These are phyloP conservation scores for Pythium dissotocum DNA, from an alignment of 352 stramenopile genomes.

Conservation along the genomic window DNA sequence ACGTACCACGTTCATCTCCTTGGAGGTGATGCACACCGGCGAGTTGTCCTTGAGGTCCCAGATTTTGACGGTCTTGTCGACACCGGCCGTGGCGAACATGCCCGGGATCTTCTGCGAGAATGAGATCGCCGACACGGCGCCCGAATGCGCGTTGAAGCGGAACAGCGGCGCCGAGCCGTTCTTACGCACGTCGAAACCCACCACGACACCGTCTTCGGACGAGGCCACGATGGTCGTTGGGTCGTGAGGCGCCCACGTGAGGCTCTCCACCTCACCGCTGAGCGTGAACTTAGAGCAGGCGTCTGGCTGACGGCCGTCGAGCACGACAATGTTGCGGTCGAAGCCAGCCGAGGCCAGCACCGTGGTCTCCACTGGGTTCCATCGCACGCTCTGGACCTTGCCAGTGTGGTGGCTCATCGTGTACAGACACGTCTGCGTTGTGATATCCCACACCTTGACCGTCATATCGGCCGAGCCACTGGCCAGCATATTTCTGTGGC, in stretches of 20 bases:
- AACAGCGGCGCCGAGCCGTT: constrained; percentile 93
- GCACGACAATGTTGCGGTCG: constrained; percentile 93
- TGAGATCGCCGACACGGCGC: constrained; percentile 81
- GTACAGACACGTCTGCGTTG: constrained; percentile 90
- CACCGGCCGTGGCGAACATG: constrained; percentile 94
- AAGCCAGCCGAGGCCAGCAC: constrained; percentile 96
- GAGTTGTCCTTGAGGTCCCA: constrained; percentile 91
- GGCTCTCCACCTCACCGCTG: constrained; percentile 86
- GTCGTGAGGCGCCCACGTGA: constrained; percentile 94
- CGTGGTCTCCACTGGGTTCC: constrained; percentile 96
- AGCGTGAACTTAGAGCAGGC: constrained; percentile 84
- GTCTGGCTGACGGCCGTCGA: constrained; percentile 90
- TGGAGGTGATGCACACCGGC: constrained; percentile 84
- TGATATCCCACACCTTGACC: constrained; percentile 97
- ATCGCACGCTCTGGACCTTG: constrained; percentile 97
- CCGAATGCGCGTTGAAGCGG: constrained; percentile 91
- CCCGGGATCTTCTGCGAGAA: constrained; percentile 89
- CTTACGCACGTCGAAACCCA: constrained; percentile 95
- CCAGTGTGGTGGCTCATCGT: constrained; percentile 98
- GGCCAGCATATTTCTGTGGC: constrained; percentile 96
- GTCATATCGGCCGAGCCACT: constrained; percentile 97
- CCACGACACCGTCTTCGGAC: constrained; percentile 94
- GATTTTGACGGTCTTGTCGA: constrained; percentile 98
- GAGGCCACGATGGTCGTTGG: constrained; percentile 92
- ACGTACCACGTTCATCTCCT: constrained; percentile 91